Evolutionary conservation across 2,329 filamentous ascomycete genomes (phyloP).

Genomic region (Chaetomiaceae sp.): DNA sequence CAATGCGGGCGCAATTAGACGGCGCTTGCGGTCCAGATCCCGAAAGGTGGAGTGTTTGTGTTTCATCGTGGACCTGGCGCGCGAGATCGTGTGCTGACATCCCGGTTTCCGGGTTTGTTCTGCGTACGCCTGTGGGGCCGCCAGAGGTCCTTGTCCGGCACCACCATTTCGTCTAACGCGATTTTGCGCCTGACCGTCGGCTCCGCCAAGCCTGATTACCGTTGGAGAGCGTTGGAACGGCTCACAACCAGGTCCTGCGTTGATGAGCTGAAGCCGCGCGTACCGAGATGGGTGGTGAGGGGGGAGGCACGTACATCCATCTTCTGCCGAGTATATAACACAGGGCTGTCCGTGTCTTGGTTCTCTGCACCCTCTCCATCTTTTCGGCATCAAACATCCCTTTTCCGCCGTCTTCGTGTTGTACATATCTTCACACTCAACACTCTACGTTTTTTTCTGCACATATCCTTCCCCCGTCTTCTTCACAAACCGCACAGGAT

Average conservation of each 20-base stretch:
- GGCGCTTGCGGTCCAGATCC: constrained; percentile 18
- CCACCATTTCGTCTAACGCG: constrained; percentile 7
- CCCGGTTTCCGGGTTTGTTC: not conserved
- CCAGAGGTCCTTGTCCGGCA: constrained; percentile 11
- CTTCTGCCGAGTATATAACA: too few species aligned
- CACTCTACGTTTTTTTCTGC: not conserved
- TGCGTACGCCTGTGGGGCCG: not conserved
- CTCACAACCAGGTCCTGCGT: not conserved
- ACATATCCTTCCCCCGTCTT: not conserved
- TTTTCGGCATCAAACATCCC: too few species aligned
- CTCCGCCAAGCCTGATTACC: not conserved
- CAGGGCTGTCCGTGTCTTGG: too few species aligned
- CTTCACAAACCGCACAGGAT: constrained; percentile 14
- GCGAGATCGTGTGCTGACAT: not conserved
- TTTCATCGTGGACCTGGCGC: constrained; percentile 10
- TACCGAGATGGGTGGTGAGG: too few species aligned
- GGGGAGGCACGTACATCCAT: not conserved
- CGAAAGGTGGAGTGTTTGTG: constrained; percentile 14
- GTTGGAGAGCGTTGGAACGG: not conserved
- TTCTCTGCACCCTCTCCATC: too few species aligned
- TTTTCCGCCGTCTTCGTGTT: not conserved
- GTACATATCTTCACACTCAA: not conserved
- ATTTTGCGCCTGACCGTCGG: not conserved
- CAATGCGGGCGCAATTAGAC: not conserved
- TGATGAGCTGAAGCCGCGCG: not conserved